Base-by-base conservation (phyloP, 331 rosid genomes). In the Pyracantha coccinea region DNA sequence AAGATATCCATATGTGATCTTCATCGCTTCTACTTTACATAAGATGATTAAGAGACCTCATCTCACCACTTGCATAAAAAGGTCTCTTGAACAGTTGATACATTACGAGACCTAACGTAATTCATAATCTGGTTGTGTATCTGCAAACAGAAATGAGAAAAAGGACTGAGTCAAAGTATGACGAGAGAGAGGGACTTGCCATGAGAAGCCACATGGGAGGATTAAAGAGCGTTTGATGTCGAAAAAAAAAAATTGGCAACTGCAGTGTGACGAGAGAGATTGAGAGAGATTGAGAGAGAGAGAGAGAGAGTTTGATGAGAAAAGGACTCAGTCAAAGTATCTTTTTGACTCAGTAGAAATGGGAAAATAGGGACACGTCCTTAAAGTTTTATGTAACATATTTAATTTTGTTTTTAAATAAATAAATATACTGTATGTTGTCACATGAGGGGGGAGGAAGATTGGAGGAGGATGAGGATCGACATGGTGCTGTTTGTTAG, bases 251-350 rank as follows among this genome's bases (percentile, higher is more conserved):
- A 27, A 35, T 33, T 21, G 67, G 76, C 23, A 33, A 33, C 54
- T 31, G 67, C 33, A 57, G 12, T 21, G 75, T 23, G 68, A 58
- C 9, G 73, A 4, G 35, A 16, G n/a, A 54, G 60, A n/a, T 24
- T 4, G 50, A 44, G 38, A 29, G 32, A 29, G 32, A 33, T 2
- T 8, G 44, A 35, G 44, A 35, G 44, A 28, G 57, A 15, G 66
- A 14, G 32, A 41, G 66, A 4, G 19, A 20, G 17, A 29, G 33
- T 45, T 12, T 53, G 60, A 47, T 12, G 12, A 66, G 50, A 57
- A 13, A n/a, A 21, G 24, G 78, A 81, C 75, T 72, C 33, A 57
- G 78, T 81, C 84, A 76, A 76, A 71, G 14, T 0, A 55, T 71
- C 64, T 68, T 64, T 76, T 71, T 81, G 81, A 76, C 84, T n/a